A percentile compares a stretch with the other conserved stretches of the same genome.
These are phyloP conservation scores for Athelia sp. DNA, from an alignment of 1,284 basidiomycete species.

Conservation along the genomic window DNA sequence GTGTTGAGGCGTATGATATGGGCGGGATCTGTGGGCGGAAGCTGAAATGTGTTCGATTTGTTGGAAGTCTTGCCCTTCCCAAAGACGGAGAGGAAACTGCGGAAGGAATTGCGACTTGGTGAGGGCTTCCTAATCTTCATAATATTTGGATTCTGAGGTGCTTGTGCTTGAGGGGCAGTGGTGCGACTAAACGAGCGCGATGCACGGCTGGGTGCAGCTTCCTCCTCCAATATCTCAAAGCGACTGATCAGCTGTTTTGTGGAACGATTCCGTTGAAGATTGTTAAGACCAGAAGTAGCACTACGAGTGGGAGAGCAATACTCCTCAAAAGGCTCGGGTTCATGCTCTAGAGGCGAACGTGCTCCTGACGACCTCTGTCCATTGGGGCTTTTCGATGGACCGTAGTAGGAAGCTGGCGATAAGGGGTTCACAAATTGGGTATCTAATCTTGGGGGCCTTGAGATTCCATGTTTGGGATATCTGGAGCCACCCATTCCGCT, in stretches of 20 bases:
- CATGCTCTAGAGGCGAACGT: constrained; percentile 7
- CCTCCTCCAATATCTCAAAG: constrained; percentile 33
- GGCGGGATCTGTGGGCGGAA: background rate
- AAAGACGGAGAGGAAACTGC: constrained; percentile 60
- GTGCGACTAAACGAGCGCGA: constrained; percentile 4
- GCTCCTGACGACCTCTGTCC: background rate
- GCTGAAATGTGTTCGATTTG: background rate
- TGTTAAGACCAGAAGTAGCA: background rate
- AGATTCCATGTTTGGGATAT: constrained; percentile 6
- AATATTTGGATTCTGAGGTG: constrained; percentile 4
- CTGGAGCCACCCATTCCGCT: background rate
- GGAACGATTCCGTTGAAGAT: constrained; percentile 23
- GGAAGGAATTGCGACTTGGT: constrained; percentile 60
- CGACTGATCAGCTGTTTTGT: constrained; percentile 36
- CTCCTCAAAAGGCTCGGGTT: background rate
- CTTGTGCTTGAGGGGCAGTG: constrained; percentile 5
- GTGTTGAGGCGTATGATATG: constrained; percentile 12
- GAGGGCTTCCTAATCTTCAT: constrained; percentile 40
- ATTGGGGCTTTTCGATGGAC: background rate
- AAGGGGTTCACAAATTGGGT: background rate
- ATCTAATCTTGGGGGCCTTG: constrained; percentile 13
- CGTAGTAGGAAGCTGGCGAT: background rate
- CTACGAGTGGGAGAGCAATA: constrained; percentile 5
- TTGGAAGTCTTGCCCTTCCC: constrained; percentile 42
- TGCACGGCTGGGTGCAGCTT: constrained; percentile 7